phyloP scores from a whole-genome alignment of 495 filamentous ascomycete species.

The Tuber microsphaerosporum region DNA sequence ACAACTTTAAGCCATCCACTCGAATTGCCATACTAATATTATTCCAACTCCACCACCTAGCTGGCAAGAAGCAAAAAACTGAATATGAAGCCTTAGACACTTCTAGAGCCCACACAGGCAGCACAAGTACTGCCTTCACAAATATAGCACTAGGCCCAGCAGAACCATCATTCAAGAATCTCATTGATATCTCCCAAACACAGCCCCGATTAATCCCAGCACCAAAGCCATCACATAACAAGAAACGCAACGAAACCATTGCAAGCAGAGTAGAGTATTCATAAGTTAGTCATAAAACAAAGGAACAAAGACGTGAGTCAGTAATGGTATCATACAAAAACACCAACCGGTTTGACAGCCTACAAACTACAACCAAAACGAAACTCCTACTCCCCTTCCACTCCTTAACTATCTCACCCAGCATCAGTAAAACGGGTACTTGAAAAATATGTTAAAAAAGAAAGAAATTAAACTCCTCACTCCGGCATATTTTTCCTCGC shows the following conservation, averaged over 20 bases:
- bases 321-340: slow-evolving; percentile 17
- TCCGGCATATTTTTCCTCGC: slow-evolving; percentile 9
- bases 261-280: slow-evolving; percentile 3
- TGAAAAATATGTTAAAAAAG: slow-evolving; percentile 1
- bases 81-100: neutral
- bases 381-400: neutral
- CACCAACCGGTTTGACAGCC: slow-evolving; percentile 6
- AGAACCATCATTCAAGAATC: neutral
- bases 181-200: neutral
- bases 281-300: slow-evolving; percentile 8
- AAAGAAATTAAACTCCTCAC: slow-evolving; percentile 10
- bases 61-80: neutral
- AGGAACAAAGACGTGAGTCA: slow-evolving; percentile 1
- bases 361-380: slow-evolving; percentile 8
- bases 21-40: neutral
- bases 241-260: neutral
- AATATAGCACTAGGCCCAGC: neutral
- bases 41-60: neutral
- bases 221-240: neutral
- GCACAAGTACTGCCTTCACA: neutral
- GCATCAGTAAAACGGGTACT: slow-evolving; percentile 5
- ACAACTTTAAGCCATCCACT: neutral
- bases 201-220: neutral
- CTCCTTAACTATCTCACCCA: neutral
- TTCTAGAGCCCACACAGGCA: neutral